Percentiles rank a stretch among this genome's conserved stretches.
phyloP scores from a whole-genome alignment of 2,329 filamentous ascomycete species.

The Botrytis porri region DNA sequence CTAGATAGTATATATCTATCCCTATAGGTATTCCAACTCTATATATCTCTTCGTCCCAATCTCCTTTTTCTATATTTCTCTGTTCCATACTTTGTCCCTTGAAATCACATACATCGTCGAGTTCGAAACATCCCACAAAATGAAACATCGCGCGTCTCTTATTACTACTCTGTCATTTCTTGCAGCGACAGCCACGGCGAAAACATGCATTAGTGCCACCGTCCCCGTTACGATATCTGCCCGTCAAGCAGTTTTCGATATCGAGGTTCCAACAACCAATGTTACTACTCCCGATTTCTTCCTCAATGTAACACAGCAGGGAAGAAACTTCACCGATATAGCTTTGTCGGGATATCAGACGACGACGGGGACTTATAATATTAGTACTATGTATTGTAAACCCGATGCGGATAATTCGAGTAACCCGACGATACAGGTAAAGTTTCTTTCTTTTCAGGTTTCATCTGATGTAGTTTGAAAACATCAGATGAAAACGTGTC shows the following conservation, averaged over 20 bases:
- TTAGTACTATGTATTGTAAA: slow-evolving; percentile 45
- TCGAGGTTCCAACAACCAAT: neutral
- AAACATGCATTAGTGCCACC: neutral
- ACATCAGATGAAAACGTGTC: neutral
- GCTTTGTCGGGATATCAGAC: slow-evolving; percentile 49
- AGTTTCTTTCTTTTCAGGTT: accelerated
- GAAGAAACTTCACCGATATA: slow-evolving; percentile 48
- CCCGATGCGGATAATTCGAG: neutral
- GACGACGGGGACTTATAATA: slow-evolving; percentile 52
- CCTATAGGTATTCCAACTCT: neutral
- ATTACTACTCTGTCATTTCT: neutral
- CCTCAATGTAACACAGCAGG: slow-evolving; percentile 48
- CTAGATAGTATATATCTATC: neutral
- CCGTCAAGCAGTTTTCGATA: neutral
- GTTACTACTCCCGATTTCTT: slow-evolving; percentile 48
- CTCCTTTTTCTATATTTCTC: neutral
- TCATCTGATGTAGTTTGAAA: neutral
- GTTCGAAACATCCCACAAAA: neutral
- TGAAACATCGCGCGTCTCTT: neutral
- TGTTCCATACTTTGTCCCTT: neutral
- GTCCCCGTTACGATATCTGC: neutral
- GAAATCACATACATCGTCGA: neutral
- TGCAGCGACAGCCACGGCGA: neutral
- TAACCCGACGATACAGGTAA: neutral
- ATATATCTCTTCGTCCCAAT: neutral